Evolutionary conservation across 2,329 filamentous ascomycete species (phyloP).

Genomic region (Xylaria sp.): DNA sequence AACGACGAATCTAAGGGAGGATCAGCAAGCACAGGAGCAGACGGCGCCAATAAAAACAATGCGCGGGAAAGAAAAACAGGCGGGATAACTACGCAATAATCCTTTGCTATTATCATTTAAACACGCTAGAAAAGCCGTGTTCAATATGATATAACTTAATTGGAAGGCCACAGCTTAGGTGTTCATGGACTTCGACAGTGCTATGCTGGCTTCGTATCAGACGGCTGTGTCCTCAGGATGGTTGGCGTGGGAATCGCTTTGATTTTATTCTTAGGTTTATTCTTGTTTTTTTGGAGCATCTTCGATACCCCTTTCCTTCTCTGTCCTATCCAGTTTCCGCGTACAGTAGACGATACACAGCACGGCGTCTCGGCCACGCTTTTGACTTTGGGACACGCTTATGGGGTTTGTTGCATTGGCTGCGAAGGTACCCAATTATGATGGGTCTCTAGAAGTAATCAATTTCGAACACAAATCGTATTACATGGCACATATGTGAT

Average conservation of each 20-base stretch:
- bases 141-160: not conserved
- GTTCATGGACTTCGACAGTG: not conserved
- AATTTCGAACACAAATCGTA: not conserved
- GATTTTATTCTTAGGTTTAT: not conserved
- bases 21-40: constrained; percentile 54
- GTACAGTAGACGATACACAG: constrained; percentile 10
- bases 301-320: constrained; percentile 30
- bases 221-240: not conserved
- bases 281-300: constrained; percentile 4
- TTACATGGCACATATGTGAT: not conserved
- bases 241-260: constrained; percentile 3
- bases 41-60: constrained; percentile 57
- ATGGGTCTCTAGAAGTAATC: not conserved
- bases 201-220: constrained; percentile 3
- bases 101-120: not conserved
- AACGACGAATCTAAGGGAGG: constrained; percentile 54
- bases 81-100: constrained; percentile 27
- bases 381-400: not conserved
- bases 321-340: not conserved
- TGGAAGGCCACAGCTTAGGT: not conserved
- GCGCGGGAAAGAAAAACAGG: constrained; percentile 59
- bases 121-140: not conserved
- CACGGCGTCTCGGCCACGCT: constrained; percentile 23
- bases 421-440: not conserved
- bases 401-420: not conserved